Evolutionary conservation across 345 rosid species (phyloP).

Genomic region (Boechera stricta): DNA sequence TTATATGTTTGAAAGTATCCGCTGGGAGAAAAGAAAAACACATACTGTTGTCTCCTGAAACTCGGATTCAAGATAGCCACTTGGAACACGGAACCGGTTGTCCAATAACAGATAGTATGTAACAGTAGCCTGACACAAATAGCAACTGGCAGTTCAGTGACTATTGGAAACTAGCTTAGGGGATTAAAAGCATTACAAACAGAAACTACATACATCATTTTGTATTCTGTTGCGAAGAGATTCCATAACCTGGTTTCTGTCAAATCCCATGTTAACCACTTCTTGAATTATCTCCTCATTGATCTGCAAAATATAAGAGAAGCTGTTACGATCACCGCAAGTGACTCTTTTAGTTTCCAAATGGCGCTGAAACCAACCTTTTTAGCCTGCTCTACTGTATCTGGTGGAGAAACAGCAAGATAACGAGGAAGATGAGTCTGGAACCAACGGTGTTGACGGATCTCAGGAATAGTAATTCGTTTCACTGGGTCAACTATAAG

Average conservation of each 20-base stretch:
- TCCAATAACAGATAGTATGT: conserved; percentile 87
- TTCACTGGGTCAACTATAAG: conserved; percentile 93
- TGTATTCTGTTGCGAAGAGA: conserved; percentile 80
- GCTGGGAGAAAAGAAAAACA: conserved; percentile 26
- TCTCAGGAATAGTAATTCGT: conserved; percentile 87
- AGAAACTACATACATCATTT: conserved; percentile 62
- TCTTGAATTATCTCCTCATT: conserved; percentile 88
- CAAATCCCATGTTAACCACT: conserved; percentile 77
- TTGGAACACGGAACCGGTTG: conserved; percentile 74
- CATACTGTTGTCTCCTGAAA: conserved; percentile 73
- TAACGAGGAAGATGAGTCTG: conserved; percentile 83
- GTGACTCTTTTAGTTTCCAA: neutral
- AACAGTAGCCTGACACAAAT: conserved; percentile 81
- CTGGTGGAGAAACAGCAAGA: conserved; percentile 88
- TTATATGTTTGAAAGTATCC: neutral
- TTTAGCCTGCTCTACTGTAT: conserved; percentile 75
- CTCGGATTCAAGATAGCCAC: conserved; percentile 81
- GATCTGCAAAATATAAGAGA: conserved; percentile 57
- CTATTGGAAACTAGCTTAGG: conserved; percentile 12
- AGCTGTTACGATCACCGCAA: conserved; percentile 20
- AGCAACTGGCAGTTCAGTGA: conserved; percentile 29
- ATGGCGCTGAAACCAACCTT: conserved; percentile 54
- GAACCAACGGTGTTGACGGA: conserved; percentile 94
- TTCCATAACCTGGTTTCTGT: conserved; percentile 69
- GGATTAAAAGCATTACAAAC: conserved; percentile 4